phyloP scores from a whole-genome alignment of 768 basidiomycete species.

The Boletus insuetus region DNA sequence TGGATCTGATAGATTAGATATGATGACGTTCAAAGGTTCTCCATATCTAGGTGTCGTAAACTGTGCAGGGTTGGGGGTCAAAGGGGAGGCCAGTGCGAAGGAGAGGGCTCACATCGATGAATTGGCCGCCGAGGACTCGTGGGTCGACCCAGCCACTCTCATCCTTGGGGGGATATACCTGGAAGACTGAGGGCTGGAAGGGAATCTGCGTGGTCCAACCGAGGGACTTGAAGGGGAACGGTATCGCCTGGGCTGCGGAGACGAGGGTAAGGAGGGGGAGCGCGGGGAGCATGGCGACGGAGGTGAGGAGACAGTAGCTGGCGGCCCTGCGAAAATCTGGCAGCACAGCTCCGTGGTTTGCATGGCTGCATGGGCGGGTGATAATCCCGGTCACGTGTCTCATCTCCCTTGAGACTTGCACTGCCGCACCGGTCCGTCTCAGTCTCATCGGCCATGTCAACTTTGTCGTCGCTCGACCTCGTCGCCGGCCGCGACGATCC shows the following conservation, averaged over 20 bases:
- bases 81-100: not conserved
- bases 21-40: conserved; percentile 83
- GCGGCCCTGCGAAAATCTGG: not conserved
- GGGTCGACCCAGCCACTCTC: conserved; percentile 62
- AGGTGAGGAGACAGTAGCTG: not conserved
- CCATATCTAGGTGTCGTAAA: conserved; percentile 63
- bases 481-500: conserved; percentile 2
- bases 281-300: conserved; percentile 13
- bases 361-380: too few species aligned
- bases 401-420: not conserved
- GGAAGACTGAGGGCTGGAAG: not conserved
- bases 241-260: conserved; percentile 12
- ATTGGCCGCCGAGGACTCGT: conserved; percentile 63
- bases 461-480: not conserved
- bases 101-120: conserved; percentile 64
- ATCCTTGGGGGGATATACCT: conserved; percentile 14
- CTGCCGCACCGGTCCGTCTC: too few species aligned
- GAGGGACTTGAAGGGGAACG: conserved; percentile 6
- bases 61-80: conserved; percentile 34
- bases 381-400: conserved; percentile 18
- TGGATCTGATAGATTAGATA: conserved; percentile 76
- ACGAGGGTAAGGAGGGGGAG: conserved; percentile 13
- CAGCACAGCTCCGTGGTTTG: not conserved
- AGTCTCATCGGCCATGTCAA: conserved; percentile 9
- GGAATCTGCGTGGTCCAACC: conserved; percentile 11